Base-by-base conservation (phyloP, 257 asterid genomes). In the Solanum gandarillasii region DNA sequence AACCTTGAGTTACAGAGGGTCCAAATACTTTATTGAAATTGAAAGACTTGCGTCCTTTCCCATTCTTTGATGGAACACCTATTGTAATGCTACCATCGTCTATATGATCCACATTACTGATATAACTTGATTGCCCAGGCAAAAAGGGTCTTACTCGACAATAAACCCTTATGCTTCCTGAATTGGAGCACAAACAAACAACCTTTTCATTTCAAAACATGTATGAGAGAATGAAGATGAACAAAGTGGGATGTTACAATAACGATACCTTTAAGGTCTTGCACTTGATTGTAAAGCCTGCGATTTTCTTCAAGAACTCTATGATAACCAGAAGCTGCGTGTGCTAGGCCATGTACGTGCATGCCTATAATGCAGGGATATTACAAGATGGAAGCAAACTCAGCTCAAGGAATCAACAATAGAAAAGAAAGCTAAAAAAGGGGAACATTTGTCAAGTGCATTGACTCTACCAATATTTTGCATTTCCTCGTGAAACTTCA, bases 151-250 rank as follows among this genome's bases (percentile, higher is more conserved):
- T 91, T 79, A 96, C 96, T 86, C 99, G 98, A 87, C 99, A 97
- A 90, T 97, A 97, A 48, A 97, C 99, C 88, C 99, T 94, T 86
- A 97, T 97, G 90, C 94, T 97, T 89, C 99, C 99, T 97, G 97
- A 81, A 86, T 91, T 36, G 41, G 60, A 88, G 86, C 67, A 87
- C 84, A 72, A 73, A 73, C 36, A 38, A 41, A 78, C 27, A 68
- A 38, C 16, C 18, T 41, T 86, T 34, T 60, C 84, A 84, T 67
- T 87, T 89, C 62, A 46, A 41, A 62, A 71, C 67, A 81, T 67
- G 43, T 83, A 39, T 62, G 74, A 25, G 20, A 27, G 85, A 31
- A 81, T 29, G 29, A 81, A 48, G 85, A 29, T 7, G n/a, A 20
- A 46, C 41, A 46, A 11, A 81, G 39, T 46, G 68, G 68, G 16